Conservation (phyloP, 1,284 basidiomycete species). For the Boletus sp. region DNA sequence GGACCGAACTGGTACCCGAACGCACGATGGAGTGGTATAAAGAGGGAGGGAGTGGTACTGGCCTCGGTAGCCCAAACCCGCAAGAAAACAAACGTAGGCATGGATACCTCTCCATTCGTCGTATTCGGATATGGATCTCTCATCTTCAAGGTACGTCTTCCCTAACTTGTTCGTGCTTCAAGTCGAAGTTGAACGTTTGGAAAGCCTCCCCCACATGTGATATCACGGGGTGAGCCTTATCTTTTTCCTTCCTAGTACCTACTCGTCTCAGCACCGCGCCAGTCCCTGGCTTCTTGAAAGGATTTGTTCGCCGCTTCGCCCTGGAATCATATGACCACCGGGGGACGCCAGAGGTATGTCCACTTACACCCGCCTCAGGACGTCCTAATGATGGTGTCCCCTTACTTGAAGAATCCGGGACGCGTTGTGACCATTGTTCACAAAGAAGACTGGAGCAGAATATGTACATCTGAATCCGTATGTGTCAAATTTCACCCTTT, state of each 20-base stretch:
- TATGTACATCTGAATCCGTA: conserved; percentile 56
- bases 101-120: conserved; percentile 46
- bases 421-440: conserved; percentile 84
- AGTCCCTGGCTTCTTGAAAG: conserved; percentile 85
- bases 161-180: neutral
- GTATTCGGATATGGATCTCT: conserved; percentile 83
- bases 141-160: conserved; percentile 67
- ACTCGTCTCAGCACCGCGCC: neutral
- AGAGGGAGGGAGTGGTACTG: neutral
- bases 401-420: conserved; percentile 60
- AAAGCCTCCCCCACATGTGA: conserved; percentile 59
- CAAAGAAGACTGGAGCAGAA: conserved; percentile 78
- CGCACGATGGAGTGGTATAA: conserved; percentile 14
- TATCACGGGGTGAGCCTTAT: conserved; percentile 52
- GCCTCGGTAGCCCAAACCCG: neutral
- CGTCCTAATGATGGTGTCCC: neutral
- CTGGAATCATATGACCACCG: conserved; percentile 87
- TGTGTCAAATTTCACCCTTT: conserved; percentile 22
- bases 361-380: neutral
- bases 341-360: conserved; percentile 71
- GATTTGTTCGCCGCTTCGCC: conserved; percentile 83
- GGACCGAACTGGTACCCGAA: neutral
- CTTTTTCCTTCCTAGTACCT: neutral
- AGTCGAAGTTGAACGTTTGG: neutral
- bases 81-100: conserved; percentile 13